Evolutionary conservation across 192 early-diverging fungal genomes (phyloP), one percentile per base, ranked within the genome.

Genomic region (Entophlyctis helioformis): DNA sequence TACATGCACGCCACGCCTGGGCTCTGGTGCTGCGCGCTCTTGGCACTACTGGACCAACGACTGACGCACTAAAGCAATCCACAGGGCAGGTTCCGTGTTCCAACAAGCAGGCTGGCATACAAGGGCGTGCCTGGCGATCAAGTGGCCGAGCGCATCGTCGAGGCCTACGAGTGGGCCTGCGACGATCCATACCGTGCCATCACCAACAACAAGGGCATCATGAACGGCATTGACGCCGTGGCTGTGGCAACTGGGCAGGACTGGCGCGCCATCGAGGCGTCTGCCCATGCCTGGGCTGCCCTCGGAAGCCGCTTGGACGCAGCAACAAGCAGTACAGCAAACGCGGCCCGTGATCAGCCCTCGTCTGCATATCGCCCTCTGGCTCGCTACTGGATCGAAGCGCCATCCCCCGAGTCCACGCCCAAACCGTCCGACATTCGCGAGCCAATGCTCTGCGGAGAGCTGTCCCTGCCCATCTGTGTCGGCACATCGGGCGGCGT

Each of bases 201-300:
- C 1, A 85, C 83, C 0, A 80, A 85, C 48, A 85, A 85, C 66
- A 85, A 85, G 54, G 83, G 83, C 4, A 82, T 85, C 37, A 84
- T 85, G 82, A 85, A 85, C 56, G 83, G 83, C 3, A 76, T 85
- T 42, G 83, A 85, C 52, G 80, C 83, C 24, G 81, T 85, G 15
- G 80, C 80, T 1, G 44, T 85, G 31, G 83, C 83, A 3, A 76
- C 80, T 2, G 83, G 83, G 0, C 83, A 85, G 48, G 83, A 85
- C 46, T 85, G 83, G 83, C 60, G 83, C 20, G 83, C 83, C 4
- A 69, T 85, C 53, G 83, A 82, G 51, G 80, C 83, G 18, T 64
- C 71, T 22, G 72, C 69, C 5, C 83, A 85, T 63, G 75, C 80
- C 1, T 84, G 73, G 71, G n/a, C n/a, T n/a, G n/a, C n/a, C n/a